Conservation (phyloP, 352 stramenopile genomes). For the Phytopythium chamaehyphon region DNA sequence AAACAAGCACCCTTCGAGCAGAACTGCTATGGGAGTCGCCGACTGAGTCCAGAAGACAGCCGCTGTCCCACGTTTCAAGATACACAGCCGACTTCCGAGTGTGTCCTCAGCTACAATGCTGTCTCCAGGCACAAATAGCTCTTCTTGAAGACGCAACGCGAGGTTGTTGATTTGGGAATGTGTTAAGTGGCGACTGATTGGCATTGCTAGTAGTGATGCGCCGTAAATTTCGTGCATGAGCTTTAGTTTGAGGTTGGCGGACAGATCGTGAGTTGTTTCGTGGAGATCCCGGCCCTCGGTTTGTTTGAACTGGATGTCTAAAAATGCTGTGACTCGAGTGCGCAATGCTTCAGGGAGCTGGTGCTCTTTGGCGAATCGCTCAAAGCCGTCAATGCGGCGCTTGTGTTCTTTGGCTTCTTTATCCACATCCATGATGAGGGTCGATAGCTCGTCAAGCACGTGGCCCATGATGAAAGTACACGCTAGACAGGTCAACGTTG, state of each 20-base stretch:
- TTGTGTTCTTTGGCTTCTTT: conserved; percentile 76
- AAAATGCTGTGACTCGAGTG: conserved; percentile 53
- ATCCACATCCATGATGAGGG: conserved; percentile 69
- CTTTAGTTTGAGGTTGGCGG: conserved; percentile 62
- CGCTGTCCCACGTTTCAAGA: conserved; percentile 47
- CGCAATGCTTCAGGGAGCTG: conserved; percentile 38
- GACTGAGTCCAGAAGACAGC: conserved; percentile 54
- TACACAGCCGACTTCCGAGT: conserved; percentile 48
- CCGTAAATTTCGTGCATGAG: conserved; percentile 77
- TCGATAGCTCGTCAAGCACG: conserved; percentile 67
- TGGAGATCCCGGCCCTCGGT: conserved; percentile 45
- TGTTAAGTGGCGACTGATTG: conserved; percentile 58
- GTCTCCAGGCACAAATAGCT: conserved; percentile 71
- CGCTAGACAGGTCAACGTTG: conserved; percentile 43
- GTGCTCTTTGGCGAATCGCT: conserved; percentile 65
- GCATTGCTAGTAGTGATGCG: conserved; percentile 30
- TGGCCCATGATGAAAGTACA: conserved; percentile 76
- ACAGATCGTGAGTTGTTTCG: conserved; percentile 50
- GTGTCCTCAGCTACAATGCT: conserved; percentile 59
- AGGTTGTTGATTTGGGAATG: conserved; percentile 64
- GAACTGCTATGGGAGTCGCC: conserved; percentile 42
- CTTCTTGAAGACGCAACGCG: conserved; percentile 47
- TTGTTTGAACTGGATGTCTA: conserved; percentile 53
- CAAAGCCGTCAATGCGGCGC: conserved; percentile 64
- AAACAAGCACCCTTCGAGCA: conserved; percentile 62